Percentiles rank a stretch among this genome's conserved stretches.
These are phyloP conservation scores for Termitomyces sp. DNA, from an alignment of 768 basidiomycete species.

Conservation along the genomic window DNA sequence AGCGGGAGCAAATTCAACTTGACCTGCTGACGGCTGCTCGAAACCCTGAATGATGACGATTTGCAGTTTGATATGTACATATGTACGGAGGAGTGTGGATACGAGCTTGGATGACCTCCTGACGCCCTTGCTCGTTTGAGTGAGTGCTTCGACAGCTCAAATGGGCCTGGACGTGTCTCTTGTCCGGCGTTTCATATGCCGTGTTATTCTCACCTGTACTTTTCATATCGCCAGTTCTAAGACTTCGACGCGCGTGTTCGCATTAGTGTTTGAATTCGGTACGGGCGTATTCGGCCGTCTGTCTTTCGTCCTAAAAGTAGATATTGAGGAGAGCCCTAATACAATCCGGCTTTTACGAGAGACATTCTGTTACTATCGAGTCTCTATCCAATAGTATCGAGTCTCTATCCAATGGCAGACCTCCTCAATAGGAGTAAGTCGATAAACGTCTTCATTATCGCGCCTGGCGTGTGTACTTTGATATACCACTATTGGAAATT, in stretches of 20 bases:
- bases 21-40: too few relatives aligned
- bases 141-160: neutral
- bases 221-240: too few relatives aligned
- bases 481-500: neutral
- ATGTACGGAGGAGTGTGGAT: neutral
- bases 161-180: neutral
- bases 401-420: neutral
- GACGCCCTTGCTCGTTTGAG: neutral
- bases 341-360: neutral
- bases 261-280: too few relatives aligned
- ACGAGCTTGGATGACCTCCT: neutral
- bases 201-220: neutral
- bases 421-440: neutral
- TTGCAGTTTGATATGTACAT: neutral
- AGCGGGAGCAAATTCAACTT: neutral
- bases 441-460: neutral
- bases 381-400: neutral
- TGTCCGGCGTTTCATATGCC: neutral
- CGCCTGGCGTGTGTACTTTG: neutral
- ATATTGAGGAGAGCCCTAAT: neutral
- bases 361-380: neutral
- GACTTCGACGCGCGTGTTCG: neutral
- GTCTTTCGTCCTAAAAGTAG: neutral
- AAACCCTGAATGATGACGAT: neutral
- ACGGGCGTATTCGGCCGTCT: neutral